Base-by-base conservation (phyloP, 2,329 filamentous ascomycete genomes). In the Fusarium sp. region DNA sequence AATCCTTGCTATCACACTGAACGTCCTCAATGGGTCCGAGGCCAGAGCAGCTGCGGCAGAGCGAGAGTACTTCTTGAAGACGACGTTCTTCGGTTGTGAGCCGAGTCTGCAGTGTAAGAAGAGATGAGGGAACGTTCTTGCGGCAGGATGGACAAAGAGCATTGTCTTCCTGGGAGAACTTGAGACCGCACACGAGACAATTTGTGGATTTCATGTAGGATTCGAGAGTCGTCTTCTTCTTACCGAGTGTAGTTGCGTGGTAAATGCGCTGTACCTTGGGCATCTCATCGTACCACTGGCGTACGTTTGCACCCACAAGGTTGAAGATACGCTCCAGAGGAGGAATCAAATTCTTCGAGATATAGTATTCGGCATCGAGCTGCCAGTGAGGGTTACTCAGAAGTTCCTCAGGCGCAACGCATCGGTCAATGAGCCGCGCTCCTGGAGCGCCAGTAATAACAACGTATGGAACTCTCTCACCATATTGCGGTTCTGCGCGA, bases 291-390 rank as follows among this genome's bases (percentile, higher is more conserved):
- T 95, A 98, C 96, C 96, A 99, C 66, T 90, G 88, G 24, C 93
- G 86, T 1, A 98, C 93, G 79, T 96, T 97, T 36, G 95, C 96
- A 12, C 96, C 96, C 6, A 98, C 93, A 6, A 99, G 91, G 78
- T 96, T 97, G 85, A 99, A 98, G 73, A 99, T 98, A 33, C 96
- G 91, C 81, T 98, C 95, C 1, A 99, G 87, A 1, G 96, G 96
- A 11, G 96, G 96, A 55, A 99, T 97, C 14, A 99, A 80, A 79
- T 98, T 98, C 84, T 98, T 98, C 24, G 89, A 90, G 77, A 99
- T 98, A 84, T 99, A 99, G 82, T 99, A 99, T 75, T 98, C 95
- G 0, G 95, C 92, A 78, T 99, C 96, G 24, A 99, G 88, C 75
- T 94, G 91, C 56, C 92, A 89, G 76, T 95, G 90, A 28, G 93